Evolutionary conservation across 176 grass and related monocot genomes (phyloP), one percentile per base, ranked within the genome.

Genomic region (Oryza longistaminata): DNA sequence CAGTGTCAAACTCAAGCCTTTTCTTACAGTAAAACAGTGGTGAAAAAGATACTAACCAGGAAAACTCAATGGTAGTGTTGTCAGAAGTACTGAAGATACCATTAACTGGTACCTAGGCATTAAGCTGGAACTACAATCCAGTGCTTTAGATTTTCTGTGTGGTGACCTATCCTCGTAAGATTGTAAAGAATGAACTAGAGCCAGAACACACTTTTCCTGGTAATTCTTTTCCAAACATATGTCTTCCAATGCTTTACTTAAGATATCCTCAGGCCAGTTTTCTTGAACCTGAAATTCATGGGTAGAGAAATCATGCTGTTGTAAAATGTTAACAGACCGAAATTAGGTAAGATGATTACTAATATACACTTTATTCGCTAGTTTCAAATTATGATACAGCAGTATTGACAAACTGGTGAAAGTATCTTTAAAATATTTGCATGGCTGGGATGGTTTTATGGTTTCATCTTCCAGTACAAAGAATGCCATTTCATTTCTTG

Each of bases 11-110:
- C 3, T 27, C 67, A 85, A 52, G 5, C 3, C 19, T 53, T 85
- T 53, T 17, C 45, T 79, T 4, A 22, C 24, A 34, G 62, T 35
- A 76, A 71, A 52, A 86, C n/a, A 29, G 22, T 42, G 64, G 78
- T 64, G 69, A 22, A 75, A 71, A 73, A 7, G 14, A 73, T 61
- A 64, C 83, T 84, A 45, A 98, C 96, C 93, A 88, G 91, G 91
- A 89, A 98, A 98, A 78, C 77, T 88, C 89, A 91, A 85, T 72
- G 96, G 91, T 44, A 98, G 85, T 70, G 96, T 93, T 87, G 96
- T 87, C 76, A 95, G 85, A 89, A 98, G 91, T 87, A 95, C 86
- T 77, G 96, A 95, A 68, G 96, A 98, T 80, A 90, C 93, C 93
- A 98, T 98, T 82, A 95, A 85, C 61, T 91, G 96, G 86, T 95